Percentiles rank a stretch among this genome's conserved stretches.
These are phyloP conservation scores for Erythrophleum fordii DNA, from an alignment of 306 rosid species.

Conservation along the genomic window DNA sequence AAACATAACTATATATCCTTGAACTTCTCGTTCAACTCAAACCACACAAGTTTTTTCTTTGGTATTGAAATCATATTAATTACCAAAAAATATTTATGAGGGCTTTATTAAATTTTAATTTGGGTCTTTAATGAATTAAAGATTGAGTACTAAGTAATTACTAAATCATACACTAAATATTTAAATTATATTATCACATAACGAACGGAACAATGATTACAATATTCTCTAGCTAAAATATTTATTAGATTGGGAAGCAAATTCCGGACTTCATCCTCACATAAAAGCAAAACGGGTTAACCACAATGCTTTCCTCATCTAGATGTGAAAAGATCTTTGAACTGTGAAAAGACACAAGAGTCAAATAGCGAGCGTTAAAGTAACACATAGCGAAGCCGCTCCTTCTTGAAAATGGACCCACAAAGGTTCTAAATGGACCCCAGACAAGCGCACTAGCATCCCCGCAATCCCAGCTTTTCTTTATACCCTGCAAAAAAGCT, in stretches of 20 bases:
- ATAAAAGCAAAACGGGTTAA: too few relatives aligned
- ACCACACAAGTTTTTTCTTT: not conserved
- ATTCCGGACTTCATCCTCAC: too few relatives aligned
- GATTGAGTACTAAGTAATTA: too few relatives aligned
- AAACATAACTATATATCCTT: not conserved
- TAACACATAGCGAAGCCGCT: slow-evolving; percentile 42
- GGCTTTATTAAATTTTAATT: not conserved
- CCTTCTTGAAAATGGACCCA: slow-evolving; percentile 41
- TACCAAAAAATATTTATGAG: not conserved
- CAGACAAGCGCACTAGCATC: slow-evolving; percentile 40
- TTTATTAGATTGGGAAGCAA: too few relatives aligned
- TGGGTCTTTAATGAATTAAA: not conserved
- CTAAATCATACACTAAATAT: too few relatives aligned
- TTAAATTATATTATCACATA: too few relatives aligned
- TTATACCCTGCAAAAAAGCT: slow-evolving; percentile 50
- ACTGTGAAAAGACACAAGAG: slow-evolving; percentile 46
- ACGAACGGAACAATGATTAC: too few relatives aligned
- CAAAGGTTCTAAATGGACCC: slow-evolving; percentile 44
- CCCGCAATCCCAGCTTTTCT: slow-evolving; percentile 21
- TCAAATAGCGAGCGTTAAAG: slow-evolving; percentile 50
- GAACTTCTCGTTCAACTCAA: not conserved
- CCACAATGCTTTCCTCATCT: too few relatives aligned
- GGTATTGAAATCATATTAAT: not conserved
- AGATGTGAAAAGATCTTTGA: not conserved
- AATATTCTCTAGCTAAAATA: too few relatives aligned